These are phyloP conservation scores for Raffaelea ambrosiae DNA, from an alignment of 2,329 filamentous ascomycete genomes.

Conservation along the genomic window DNA sequence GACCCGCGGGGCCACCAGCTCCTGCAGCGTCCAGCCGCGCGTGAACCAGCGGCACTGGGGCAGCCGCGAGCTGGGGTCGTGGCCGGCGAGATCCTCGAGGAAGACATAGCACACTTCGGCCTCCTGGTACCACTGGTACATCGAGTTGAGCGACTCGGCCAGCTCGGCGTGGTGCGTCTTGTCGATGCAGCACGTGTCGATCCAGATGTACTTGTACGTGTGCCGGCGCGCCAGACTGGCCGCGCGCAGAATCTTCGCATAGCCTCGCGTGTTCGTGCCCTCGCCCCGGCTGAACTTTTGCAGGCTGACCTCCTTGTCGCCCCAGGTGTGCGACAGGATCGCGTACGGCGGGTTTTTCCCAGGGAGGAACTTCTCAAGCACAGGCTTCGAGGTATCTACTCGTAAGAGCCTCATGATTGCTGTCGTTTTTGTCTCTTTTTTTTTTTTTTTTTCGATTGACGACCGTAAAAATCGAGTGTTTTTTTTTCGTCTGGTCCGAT, in stretches of 20 bases:
- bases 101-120: neutral
- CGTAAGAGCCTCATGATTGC: too few relatives aligned
- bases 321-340: neutral
- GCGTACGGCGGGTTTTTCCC: neutral
- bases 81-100: neutral
- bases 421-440: too few relatives aligned
- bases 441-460: too few relatives aligned
- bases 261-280: neutral
- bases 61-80: neutral
- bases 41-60: conserved; percentile 21
- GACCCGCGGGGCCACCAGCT: conserved; percentile 45
- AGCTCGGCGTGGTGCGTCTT: neutral
- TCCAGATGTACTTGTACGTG: neutral
- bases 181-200: neutral
- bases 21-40: conserved; percentile 53
- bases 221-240: neutral
- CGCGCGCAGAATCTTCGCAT: neutral
- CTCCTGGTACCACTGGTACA: neutral
- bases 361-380: too few relatives aligned
- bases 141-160: neutral
- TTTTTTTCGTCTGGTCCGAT: too few relatives aligned
- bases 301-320: neutral
- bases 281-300: neutral
- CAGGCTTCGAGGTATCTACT: too few relatives aligned
- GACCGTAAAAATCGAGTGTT: too few relatives aligned